Evolutionary conservation across 768 basidiomycete species (phyloP), one percentile per base, ranked within the genome.

Genomic region (Mycena galopus): DNA sequence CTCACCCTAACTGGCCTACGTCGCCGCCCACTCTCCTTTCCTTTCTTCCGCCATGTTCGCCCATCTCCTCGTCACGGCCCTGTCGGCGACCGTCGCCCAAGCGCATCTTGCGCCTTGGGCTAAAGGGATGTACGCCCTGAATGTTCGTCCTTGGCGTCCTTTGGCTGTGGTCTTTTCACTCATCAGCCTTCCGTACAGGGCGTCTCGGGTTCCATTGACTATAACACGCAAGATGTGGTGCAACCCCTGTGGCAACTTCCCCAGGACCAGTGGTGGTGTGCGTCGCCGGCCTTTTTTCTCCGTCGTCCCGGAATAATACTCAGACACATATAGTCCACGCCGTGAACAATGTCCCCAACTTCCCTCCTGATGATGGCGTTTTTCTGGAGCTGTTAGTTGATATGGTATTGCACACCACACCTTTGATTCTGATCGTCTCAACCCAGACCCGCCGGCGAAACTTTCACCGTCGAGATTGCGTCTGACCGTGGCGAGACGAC

Each of bases 381-480:
- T 84, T 83, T 73, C 74, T 88, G 7, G 83, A 87, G 37, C 71
- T 88, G 87, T 87, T 50, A 72, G 86, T 79, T 44, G 11, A 7
- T 11, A 3, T n/a, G 3, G 8, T 23, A 17, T 21, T 3, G 21
- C 42, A 21, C 17, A 47, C 4, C 29, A 21, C 17, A 3, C 35
- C 23, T n/a, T 17, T 29, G 44, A 60, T 42, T 30, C 47, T 56
- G 29, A 69, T 42, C 39, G 57, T 47, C 25, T 5, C 44, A 4
- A 30, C 11, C 23, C 69, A 65, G 88, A 14, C 89, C 88, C 10
- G 89, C 86, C 4, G 88, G 88, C 39, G 79, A 82, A 47, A 78
- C 80, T 44, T 88, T 89, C 76, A 83, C 82, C 1, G 84, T 88
- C 23, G 88, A 89, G 76, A 81, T 89, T 30, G 85, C 86, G 6